Conservation (phyloP, 1,284 basidiomycete genomes). For the Microbotryum intermedium region DNA sequence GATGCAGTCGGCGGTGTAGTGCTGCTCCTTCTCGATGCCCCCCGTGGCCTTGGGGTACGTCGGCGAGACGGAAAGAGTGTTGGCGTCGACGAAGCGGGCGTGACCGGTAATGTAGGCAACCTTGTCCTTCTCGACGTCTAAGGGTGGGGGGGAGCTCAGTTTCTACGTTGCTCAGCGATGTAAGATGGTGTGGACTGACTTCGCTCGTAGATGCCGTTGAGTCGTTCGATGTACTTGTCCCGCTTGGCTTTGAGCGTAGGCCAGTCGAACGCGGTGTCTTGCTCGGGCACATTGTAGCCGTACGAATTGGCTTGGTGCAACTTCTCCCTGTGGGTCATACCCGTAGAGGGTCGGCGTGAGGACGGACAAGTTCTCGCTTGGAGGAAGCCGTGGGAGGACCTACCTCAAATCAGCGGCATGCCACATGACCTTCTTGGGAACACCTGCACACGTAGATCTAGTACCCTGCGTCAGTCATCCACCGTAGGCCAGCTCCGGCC, state of each 20-base stretch:
- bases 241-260: constrained; percentile 81
- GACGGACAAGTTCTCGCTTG: neutral
- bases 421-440: constrained; percentile 98
- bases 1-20: constrained; percentile 54
- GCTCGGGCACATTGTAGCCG: constrained; percentile 51
- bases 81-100: constrained; percentile 52
- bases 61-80: constrained; percentile 33
- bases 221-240: constrained; percentile 82
- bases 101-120: constrained; percentile 81
- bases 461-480: no score
- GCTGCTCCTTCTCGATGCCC: constrained; percentile 26
- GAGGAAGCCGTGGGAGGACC: neutral
- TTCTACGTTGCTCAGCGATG: neutral
- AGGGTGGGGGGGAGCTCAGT: constrained; percentile 30
- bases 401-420: constrained; percentile 77
- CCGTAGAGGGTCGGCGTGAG: neutral
- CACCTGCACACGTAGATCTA: constrained; percentile 48
- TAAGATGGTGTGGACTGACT: neutral
- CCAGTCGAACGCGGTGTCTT: constrained; percentile 67
- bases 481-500: no score
- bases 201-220: constrained; percentile 77
- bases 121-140: constrained; percentile 78
- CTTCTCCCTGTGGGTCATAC: constrained; percentile 50
- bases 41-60: constrained; percentile 30
- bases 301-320: constrained; percentile 65